Evolutionary conservation across 805 yeast genomes (phyloP), one percentile per base, ranked within the genome.

Genomic region (Candida ficus): DNA sequence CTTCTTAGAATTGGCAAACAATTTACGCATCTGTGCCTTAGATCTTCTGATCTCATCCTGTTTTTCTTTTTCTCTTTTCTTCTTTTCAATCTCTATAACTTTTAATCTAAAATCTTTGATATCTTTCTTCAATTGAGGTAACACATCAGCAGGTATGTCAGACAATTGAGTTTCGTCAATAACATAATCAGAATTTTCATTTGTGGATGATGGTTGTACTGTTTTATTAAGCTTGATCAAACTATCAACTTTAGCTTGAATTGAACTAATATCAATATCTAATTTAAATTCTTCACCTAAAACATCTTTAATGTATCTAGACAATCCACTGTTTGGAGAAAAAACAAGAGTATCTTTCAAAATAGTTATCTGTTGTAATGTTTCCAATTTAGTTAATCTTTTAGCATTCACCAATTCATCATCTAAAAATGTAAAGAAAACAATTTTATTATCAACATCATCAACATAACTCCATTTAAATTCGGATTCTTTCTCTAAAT

Each of bases 131-230:
- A 79, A 73, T n/a, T 61, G 63, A 17, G 76, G 80, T 33, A 72
- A 57, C 64, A 75, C 62, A 20, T 73, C 72, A 19, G 61, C 57
- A 2, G 86, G 84, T 4, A 80, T 71, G 47, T 76, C 85, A 12
- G 67, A 61, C 39, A 80, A 55, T 49, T 79, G 85, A 34, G 64
- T 61, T n/a, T 69, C 66, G 52, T 80, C 83, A 25, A 80, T 73
- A 39, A 70, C 67, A 53, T 80, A 80, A 25, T 54, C 61, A 27
- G 49, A 28, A 8, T 35, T 45, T 7, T 30, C 36, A 12, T 20
- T 11, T 13, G 16, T 29, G 5, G 9, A 4, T 7, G 35, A 12
- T 13, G 11, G 16, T n/a, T 31, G 29, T 5, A n/a, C 11, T 2
- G 29, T 14, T 22, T 37, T 28, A 18, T 33, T 37, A 10, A 43